Percentiles rank a stretch among this genome's conserved stretches.
Evolutionary conservation across 768 basidiomycete species (phyloP).

Genomic region (Mycena alexandri): DNA sequence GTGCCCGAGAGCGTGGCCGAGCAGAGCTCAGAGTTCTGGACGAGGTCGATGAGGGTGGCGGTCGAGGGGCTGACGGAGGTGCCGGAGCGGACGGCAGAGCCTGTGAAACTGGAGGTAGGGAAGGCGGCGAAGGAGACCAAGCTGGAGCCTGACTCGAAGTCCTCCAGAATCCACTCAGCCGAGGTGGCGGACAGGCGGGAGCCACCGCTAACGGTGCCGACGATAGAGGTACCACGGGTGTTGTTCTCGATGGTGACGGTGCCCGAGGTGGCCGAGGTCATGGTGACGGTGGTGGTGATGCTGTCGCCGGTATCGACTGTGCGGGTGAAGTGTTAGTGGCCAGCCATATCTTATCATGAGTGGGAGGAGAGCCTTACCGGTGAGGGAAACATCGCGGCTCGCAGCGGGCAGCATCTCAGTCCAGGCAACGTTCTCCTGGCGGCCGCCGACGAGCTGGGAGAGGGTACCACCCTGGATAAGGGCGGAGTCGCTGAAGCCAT

Average conservation of each 20-base stretch:
- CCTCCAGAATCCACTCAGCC: conserved; percentile 35
- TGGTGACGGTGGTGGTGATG: conserved; percentile 30
- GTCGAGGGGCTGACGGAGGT: conserved; percentile 14
- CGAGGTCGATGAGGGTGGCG: conserved; percentile 29
- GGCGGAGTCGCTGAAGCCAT: conserved; percentile 29
- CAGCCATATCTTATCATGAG: too few relatives aligned
- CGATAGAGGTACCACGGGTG: conserved; percentile 27
- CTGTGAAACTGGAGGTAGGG: conserved; percentile 30
- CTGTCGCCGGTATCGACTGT: conserved; percentile 28
- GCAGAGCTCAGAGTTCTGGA: conserved; percentile 33
- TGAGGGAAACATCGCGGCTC: conserved; percentile 22
- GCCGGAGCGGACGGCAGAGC: conserved; percentile 26
- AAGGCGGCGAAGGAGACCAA: conserved; percentile 29
- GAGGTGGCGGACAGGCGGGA: conserved; percentile 26
- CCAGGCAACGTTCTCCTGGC: conserved; percentile 33
- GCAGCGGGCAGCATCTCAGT: conserved; percentile 33
- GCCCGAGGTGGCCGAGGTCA: conserved; percentile 26
- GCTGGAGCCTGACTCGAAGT: conserved; percentile 24
- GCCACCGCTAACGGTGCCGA: conserved; percentile 32
- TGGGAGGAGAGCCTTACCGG: too few relatives aligned
- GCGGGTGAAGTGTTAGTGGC: too few relatives aligned
- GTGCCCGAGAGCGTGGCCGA: conserved; percentile 32
- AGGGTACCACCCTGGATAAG: conserved; percentile 32
- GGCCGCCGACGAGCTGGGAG: conserved; percentile 22
- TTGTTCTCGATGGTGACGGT: conserved; percentile 25